Conservation (phyloP, 73 alveolate species). For the Paramecium bursaria region DNA sequence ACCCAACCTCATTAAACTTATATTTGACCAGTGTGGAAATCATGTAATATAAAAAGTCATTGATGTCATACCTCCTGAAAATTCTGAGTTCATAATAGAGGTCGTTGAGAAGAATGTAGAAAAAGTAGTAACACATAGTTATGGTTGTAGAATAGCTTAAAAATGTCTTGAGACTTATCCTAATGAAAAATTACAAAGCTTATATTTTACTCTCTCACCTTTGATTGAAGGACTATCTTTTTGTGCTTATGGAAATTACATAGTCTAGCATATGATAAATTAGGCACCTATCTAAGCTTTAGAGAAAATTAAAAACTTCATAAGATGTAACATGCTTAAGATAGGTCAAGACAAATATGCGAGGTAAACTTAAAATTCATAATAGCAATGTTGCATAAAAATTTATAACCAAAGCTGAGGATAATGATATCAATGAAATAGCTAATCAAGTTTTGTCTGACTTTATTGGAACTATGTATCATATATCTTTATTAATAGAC, state of each 20-base stretch:
- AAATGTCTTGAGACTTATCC: conserved; percentile 49
- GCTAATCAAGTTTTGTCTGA: not conserved
- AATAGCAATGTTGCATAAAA: conserved; percentile 45
- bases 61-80: conserved; percentile 6
- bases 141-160: conserved; percentile 59
- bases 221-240: conserved; percentile 12
- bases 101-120: conserved; percentile 27
- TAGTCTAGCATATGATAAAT: conserved; percentile 43
- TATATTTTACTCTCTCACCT: conserved; percentile 7
- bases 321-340: not conserved
- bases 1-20: not conserved
- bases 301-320: conserved; percentile 6
- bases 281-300: conserved; percentile 40
- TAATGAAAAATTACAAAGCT: not conserved
- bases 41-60: conserved; percentile 49
- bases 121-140: conserved; percentile 5
- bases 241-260: conserved; percentile 54
- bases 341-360: conserved; percentile 51
- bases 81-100: conserved; percentile 42
- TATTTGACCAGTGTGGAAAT: conserved; percentile 57
- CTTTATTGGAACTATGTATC: not conserved
- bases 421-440: conserved; percentile 9
- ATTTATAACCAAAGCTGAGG: not conserved
- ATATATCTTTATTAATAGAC: not conserved
- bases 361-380: conserved; percentile 1